Conservation (phyloP, 2,329 filamentous ascomycete genomes). For the Geosmithia flava region DNA sequence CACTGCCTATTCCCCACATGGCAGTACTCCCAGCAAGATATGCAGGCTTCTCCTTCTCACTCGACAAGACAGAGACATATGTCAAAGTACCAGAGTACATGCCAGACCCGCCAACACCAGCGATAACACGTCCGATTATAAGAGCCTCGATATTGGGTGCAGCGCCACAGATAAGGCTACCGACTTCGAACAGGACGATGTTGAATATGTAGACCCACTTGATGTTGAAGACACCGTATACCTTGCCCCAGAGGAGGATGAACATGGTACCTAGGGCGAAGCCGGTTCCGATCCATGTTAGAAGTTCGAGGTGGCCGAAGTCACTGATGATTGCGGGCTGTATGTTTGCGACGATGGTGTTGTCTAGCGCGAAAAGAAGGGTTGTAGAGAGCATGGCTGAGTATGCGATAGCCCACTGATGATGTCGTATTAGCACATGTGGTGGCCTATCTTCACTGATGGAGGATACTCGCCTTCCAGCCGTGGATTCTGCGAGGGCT, state of each 20-base stretch:
- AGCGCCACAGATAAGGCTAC: slow-evolving; percentile 21
- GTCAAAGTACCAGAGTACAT: slow-evolving; percentile 19
- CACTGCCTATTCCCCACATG: slow-evolving; percentile 25
- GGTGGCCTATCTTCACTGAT: no score
- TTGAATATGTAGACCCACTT: slow-evolving; percentile 22
- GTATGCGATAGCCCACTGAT: slow-evolving; percentile 5
- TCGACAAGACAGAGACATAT: slow-evolving; percentile 12
- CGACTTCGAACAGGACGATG: slow-evolving; percentile 11
- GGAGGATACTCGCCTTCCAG: no score
- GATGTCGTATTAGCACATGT: no score
- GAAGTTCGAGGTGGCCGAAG: slow-evolving; percentile 20
- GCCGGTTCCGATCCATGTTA: slow-evolving; percentile 24
- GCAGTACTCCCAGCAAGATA: slow-evolving; percentile 10
- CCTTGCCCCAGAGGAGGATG: slow-evolving; percentile 20
- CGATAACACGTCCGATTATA: slow-evolving; percentile 30
- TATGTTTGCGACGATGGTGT: slow-evolving; percentile 35
- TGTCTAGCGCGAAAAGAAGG: slow-evolving; percentile 31
- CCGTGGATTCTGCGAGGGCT: no score
- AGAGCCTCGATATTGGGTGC: slow-evolving; percentile 25
- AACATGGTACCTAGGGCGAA: slow-evolving; percentile 25
- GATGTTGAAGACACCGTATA: slow-evolving; percentile 26
- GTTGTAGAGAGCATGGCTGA: slow-evolving; percentile 4
- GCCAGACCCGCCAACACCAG: slow-evolving; percentile 25
- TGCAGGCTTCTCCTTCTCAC: slow-evolving; percentile 8
- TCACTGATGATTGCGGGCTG: slow-evolving; percentile 23